A percentile compares a stretch with the other conserved stretches of the same genome.
phyloP scores from a whole-genome alignment of 768 basidiomycete genomes.

The Kwoniella europaea region DNA sequence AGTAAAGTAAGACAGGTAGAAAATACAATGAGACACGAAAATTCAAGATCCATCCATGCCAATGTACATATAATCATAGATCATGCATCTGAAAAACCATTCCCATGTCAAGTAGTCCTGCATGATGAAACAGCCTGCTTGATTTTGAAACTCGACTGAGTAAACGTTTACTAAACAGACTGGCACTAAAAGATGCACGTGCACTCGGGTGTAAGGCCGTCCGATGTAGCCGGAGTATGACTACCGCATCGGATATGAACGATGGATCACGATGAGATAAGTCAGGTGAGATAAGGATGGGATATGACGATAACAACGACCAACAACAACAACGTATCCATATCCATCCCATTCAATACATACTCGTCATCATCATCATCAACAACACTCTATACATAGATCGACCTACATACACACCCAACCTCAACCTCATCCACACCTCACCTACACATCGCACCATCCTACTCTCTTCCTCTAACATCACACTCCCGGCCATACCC shows the following conservation, averaged over 20 bases:
- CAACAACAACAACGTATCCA: too few relatives aligned
- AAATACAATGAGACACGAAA: not conserved
- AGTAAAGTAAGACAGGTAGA: not conserved
- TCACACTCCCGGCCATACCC: not conserved
- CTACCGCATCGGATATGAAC: not conserved
- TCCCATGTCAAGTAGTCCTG: too few relatives aligned
- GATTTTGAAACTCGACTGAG: too few relatives aligned
- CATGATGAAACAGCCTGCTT: too few relatives aligned
- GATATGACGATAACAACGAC: too few relatives aligned
- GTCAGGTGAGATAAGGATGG: constrained; percentile 10
- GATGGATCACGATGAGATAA: not conserved
- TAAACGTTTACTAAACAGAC: too few relatives aligned
- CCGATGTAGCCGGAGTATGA: not conserved
- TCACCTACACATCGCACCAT: not conserved
- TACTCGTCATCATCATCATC: not conserved
- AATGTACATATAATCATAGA: too few relatives aligned
- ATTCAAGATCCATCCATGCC: not conserved
- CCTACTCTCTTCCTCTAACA: not conserved
- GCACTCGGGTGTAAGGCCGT: not conserved
- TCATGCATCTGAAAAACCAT: too few relatives aligned
- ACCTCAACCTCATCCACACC: not conserved
- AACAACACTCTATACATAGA: not conserved
- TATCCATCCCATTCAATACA: too few relatives aligned
- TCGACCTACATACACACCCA: not conserved
- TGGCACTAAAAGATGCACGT: not conserved